Base-by-base conservation (phyloP, 345 rosid species). In the Murraya koenigii region DNA sequence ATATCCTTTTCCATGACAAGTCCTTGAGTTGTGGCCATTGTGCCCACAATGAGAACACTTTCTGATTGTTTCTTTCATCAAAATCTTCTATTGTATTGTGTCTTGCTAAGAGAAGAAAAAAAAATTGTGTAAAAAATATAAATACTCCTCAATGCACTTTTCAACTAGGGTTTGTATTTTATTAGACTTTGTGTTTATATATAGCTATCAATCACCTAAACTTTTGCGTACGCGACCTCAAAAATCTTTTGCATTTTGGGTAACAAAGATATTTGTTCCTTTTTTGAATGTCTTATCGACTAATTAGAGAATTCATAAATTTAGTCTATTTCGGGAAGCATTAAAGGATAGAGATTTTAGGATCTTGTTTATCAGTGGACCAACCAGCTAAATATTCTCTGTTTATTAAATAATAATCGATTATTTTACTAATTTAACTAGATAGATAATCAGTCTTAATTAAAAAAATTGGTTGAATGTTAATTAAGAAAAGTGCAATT, bases 1-100 rank as follows among this genome's bases (percentile, higher is more conserved):
- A 8, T 66, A 77, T 2, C 70, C 83, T n/a, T 71, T 83, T 5
- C 62, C 85, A 59, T 84, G 76, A 63, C 89, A 87, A 1, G 89
- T 85, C 49, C 94, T 85, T 1, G 91, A 72, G 70, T 87, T 89
- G 69, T 87, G 92, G 39, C 89, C 92, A 72, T 74, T 81, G 3
- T 81, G 80, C 6, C 90, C 90, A 71, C 90, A 86, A 10, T 80
- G 63, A 8, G 88, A 82, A 67, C 92, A 87, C 81, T 87, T 88
- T 70, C 88, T 87, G 19, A 54, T 15, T 49, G 63, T 39, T 71
- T 85, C 83, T 68, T 79, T 82, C 83, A 75, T 80, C 86, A 83
- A 52, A 17, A 5, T 52, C 56, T 52, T 74, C 17, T 72, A 22
- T 38, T 36, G 49, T 35, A 44, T 44, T 44, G 49, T 41, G 15